Evolutionary conservation across 1,139 yeast species (phyloP).

Genomic region (Yamadazyma trypodendri): DNA sequence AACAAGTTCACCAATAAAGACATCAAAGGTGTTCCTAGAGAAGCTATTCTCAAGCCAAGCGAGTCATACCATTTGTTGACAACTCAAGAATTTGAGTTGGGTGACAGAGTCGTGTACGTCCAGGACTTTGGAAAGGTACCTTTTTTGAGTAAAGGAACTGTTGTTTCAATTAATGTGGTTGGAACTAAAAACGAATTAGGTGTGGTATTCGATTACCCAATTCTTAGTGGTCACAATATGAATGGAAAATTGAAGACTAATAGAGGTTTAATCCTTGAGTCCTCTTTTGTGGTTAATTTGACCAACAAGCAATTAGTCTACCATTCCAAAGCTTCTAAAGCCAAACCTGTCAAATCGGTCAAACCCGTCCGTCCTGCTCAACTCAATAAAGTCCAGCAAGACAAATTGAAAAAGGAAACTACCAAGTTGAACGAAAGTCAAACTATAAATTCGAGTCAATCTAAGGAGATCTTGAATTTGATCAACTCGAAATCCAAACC

Average conservation of each 20-base stretch:
- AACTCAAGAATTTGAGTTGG: slow-evolving; percentile 75
- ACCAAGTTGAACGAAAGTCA: slow-evolving; percentile 13
- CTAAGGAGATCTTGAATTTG: slow-evolving; percentile 34
- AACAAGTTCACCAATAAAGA: slow-evolving; percentile 50
- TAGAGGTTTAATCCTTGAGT: slow-evolving; percentile 82
- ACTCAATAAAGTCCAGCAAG: slow-evolving; percentile 11
- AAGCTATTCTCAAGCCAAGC: slow-evolving; percentile 76
- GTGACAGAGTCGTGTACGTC: slow-evolving; percentile 87
- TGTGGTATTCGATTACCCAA: slow-evolving; percentile 78
- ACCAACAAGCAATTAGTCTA: slow-evolving; percentile 71
- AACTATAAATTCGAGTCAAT: slow-evolving; percentile 14
- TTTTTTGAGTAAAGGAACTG: slow-evolving; percentile 84
- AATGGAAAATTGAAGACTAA: slow-evolving; percentile 74
- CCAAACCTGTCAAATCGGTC: slow-evolving; percentile 29
- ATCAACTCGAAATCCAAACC: slow-evolving; percentile 15
- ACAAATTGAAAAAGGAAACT: slow-evolving; percentile 21
- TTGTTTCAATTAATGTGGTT: slow-evolving; percentile 70
- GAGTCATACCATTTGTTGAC: slow-evolving; percentile 71
- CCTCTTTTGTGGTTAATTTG: slow-evolving; percentile 78
- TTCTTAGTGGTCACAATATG: slow-evolving; percentile 79
- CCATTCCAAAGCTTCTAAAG: slow-evolving; percentile 66
- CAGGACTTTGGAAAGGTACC: slow-evolving; percentile 92
- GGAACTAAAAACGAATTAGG: slow-evolving; percentile 62
- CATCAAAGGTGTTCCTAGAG: slow-evolving; percentile 80
- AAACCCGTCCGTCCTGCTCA: background rate